These are phyloP conservation scores for Torrubiellomyces zombiae DNA, from an alignment of 2,329 filamentous ascomycete species.

Conservation along the genomic window DNA sequence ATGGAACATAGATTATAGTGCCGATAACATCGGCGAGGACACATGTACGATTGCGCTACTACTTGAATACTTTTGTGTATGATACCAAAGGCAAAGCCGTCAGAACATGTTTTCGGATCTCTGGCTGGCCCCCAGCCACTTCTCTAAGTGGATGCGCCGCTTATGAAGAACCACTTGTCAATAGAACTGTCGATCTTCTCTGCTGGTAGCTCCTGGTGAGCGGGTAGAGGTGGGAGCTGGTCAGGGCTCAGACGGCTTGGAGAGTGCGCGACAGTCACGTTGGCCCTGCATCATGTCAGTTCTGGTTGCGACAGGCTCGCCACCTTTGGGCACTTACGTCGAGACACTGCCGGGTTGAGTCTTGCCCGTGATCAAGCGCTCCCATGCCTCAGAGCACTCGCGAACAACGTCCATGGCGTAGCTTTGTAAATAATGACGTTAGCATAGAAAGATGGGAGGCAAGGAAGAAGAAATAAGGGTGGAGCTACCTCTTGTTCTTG, in stretches of 20 bases:
- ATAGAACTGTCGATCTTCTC: constrained; percentile 91
- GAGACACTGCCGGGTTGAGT: constrained; percentile 59
- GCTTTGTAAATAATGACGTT: constrained; percentile 24
- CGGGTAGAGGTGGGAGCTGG: constrained; percentile 61
- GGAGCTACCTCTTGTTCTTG: constrained; percentile 98
- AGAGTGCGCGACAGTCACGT: constrained; percentile 61
- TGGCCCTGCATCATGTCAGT: constrained; percentile 45
- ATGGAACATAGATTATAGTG: constrained; percentile 1
- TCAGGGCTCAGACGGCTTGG: constrained; percentile 50
- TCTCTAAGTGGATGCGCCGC: constrained; percentile 68
- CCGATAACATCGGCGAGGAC: no score
- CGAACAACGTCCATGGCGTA: constrained; percentile 92
- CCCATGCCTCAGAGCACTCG: constrained; percentile 95
- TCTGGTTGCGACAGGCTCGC: neutral
- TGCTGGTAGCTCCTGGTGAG: constrained; percentile 62
- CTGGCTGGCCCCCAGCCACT: no score
- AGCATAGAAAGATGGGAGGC: neutral
- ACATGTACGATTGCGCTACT: constrained; percentile 6
- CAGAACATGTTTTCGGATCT: no score
- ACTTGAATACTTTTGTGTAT: constrained; percentile 13
- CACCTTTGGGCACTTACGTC: constrained; percentile 44
- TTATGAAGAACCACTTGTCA: constrained; percentile 99
- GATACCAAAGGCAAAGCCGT: no score
- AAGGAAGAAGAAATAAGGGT: constrained; percentile 11
- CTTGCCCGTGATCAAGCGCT: constrained; percentile 88